These are phyloP conservation scores for Saturnispora diversa DNA, from an alignment of 805 yeast genomes.

Conservation along the genomic window DNA sequence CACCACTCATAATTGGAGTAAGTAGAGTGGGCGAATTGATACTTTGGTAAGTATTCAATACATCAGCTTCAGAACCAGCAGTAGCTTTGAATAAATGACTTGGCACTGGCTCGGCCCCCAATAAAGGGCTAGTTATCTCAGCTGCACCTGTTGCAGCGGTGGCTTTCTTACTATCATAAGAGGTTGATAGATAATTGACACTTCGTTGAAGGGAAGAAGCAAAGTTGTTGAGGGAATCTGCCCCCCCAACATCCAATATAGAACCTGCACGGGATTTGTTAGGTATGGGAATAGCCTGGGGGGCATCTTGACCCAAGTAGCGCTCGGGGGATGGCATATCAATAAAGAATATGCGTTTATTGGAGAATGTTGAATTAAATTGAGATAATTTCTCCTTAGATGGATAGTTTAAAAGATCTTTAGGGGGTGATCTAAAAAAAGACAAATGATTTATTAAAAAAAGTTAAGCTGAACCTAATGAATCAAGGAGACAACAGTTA, in stretches of 20 bases:
- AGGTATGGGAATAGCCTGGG: conserved; percentile 10
- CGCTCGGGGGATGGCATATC: conserved; percentile 1
- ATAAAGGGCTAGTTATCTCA: background rate
- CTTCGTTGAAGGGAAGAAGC: conserved; percentile 29
- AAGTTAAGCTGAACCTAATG: too few relatives aligned
- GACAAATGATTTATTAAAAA: too few relatives aligned
- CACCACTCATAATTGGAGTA: conserved; percentile 1
- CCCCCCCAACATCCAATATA: conserved; percentile 31
- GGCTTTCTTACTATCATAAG: conserved; percentile 14
- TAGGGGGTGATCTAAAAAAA: too few relatives aligned
- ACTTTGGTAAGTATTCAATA: background rate
- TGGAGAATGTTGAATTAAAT: too few relatives aligned
- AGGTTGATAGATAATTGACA: conserved; percentile 25
- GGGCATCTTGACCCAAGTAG: background rate
- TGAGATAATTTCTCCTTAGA: too few relatives aligned
- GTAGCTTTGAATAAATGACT: background rate
- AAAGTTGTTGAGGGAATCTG: conserved; percentile 31
- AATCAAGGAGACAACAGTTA: too few relatives aligned
- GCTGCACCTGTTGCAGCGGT: too few relatives aligned
- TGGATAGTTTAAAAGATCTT: too few relatives aligned
- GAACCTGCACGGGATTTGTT: conserved; percentile 26
- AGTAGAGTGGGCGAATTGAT: background rate
- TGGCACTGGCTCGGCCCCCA: background rate
- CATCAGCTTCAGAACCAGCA: background rate
- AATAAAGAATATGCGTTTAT: too few relatives aligned